Base-by-base conservation (phyloP, 2,329 filamentous ascomycete genomes). In the Verticillium longisporum region DNA sequence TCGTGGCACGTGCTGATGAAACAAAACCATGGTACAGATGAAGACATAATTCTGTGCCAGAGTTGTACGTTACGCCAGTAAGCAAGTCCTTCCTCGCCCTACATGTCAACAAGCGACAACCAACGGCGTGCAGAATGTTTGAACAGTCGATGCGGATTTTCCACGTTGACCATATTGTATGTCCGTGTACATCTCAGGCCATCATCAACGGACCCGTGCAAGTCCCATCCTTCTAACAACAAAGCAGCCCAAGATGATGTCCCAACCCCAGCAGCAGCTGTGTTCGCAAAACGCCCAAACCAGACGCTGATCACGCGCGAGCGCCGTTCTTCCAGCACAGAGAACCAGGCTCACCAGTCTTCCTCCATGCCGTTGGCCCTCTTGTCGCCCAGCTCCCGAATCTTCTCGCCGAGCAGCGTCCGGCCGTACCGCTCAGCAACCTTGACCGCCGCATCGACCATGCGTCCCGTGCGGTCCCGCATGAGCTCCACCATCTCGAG, bases 371-470 rank as follows among this genome's bases (percentile, higher is more conserved):
- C 86, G 62, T 82, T 80, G 50, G 88, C 75, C 70, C 87, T 82
- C 70, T 80, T 81, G 79, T 97, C 93, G 1, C 88, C 92, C 68
- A 95, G 69, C 71, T 96, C 91, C 58, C 88, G 83, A 70, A 99
- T 98, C 84, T 98, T 98, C 69, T 94, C 91, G 53, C 89, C 89
- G 67, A 99, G 75, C 32, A 97, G 84, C 50, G 84, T 83, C 63
- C 90, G 81, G 10, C 90, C 90, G 77, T 96, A 99, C 67, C 94
- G 82, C 71, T 89, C 86, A 9, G 95, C 95, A 57, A 99, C 86
- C 81, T 96, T 97, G 61, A 87, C 86, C 1, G 95, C 95, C 4
- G 94, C 90, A 73, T 97, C 92, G 61, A 97, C 75, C 91, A 97
- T 97, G 73, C 90, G 88, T 18, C 94, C 94, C 63, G 86, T 90